Base-by-base conservation (phyloP, 345 rosid genomes). In the Laguncularia racemosa region DNA sequence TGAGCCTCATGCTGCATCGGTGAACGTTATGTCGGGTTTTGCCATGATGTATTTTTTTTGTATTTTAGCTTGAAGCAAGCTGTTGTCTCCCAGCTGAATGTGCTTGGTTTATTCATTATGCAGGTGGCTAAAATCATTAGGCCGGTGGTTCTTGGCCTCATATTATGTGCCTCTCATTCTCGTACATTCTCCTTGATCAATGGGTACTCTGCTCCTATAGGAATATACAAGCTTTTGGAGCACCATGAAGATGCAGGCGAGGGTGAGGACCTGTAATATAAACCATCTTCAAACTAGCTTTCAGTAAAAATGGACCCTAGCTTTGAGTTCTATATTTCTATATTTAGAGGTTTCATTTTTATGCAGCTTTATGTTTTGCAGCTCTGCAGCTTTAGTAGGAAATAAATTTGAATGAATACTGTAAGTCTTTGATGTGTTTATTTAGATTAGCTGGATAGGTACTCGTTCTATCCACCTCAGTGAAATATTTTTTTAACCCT, bases 111-210 rank as follows among this genome's bases (percentile, higher is more conserved):
- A 50, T 43, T 57, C 40, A 50, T 16, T 62, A 16, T 74, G 82
- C 92, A 93, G 99, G 73, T 79, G 13, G 88, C 95, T 18, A 87
- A 90, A 72, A 16, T 69, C 58, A 63, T 84, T 33, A 74, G 99
- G 66, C 96, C 95, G 33, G 62, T 85, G 61, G 71, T 67, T 65
- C 95, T 93, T 47, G 66, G 90, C 73, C 69, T 89, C 66, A 88
- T 90, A 62, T 76, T 93, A 74, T 74, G 87, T 65, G 90, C 83
- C 55, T 93, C 99, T 48, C 93, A 93, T 69, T 64, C 86, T 45
- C 96, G 96, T 20, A 90, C 96, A 49, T 93, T 89, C 68, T 81
- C 97, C 3, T 61, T 93, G 72, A 80, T 87, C 40, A 90, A 87
- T 67, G 97, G 96, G 55, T 93, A 87, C 69, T 71, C 78, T 40